Conservation (phyloP, 257 asterid genomes). For the Linaria vulgaris region DNA sequence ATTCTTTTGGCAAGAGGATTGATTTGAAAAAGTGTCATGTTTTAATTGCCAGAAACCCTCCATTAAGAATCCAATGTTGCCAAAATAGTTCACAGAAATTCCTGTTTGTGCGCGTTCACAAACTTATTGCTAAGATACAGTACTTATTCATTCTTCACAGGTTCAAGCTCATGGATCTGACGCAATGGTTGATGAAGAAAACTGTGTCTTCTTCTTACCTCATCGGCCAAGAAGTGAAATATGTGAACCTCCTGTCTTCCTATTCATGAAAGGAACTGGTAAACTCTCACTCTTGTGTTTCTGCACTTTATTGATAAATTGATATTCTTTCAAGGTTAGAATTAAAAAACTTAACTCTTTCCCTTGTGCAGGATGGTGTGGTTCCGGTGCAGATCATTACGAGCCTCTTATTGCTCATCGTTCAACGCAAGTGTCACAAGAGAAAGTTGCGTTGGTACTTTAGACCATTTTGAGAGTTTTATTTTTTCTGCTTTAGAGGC, state of each 20-base stretch:
- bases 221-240: conserved; percentile 89
- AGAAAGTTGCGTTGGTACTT: conserved; percentile 82
- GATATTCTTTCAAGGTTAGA: neutral
- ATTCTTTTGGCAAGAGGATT: too few species aligned
- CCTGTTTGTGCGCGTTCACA: neutral
- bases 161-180: conserved; percentile 98
- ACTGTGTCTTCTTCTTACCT: conserved; percentile 90
- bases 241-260: conserved; percentile 77
- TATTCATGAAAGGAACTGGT: conserved; percentile 99
- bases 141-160: conserved; percentile 34
- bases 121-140: conserved; percentile 19
- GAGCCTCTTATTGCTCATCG: conserved; percentile 82
- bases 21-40: too few species aligned
- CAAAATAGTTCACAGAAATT: too few species aligned
- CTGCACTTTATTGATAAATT: neutral
- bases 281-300: neutral
- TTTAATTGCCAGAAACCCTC: too few species aligned
- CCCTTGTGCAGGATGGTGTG: conserved; percentile 71
- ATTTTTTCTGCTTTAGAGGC: too few species aligned
- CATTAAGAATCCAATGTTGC: too few species aligned
- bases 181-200: conserved; percentile 96
- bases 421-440: conserved; percentile 52
- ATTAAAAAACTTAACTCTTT: neutral
- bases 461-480: conserved; percentile 25
- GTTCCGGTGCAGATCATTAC: conserved; percentile 92